Conservation (phyloP, 1,139 yeast genomes). For the Kurtzmaniella quercitrusa region DNA sequence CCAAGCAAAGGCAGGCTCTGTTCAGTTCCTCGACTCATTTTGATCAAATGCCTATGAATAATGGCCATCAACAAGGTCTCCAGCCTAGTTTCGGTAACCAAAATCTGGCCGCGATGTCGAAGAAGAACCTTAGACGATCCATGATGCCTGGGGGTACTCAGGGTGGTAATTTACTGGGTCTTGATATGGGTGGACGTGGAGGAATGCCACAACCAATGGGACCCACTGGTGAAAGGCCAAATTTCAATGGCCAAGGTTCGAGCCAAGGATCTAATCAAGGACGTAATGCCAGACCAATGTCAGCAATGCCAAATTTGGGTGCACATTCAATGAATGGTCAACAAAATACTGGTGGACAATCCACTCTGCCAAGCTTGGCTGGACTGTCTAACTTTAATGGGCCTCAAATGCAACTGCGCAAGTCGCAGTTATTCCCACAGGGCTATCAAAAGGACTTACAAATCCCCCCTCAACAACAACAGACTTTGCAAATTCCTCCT, state of each 20-base stretch:
- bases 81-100: constrained; percentile 7
- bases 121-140: constrained; percentile 34
- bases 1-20: constrained; percentile 15
- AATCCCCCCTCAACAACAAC: constrained; percentile 8
- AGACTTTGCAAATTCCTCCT: constrained; percentile 25
- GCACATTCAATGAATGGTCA: constrained; percentile 4
- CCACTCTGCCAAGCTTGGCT: constrained; percentile 1
- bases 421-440: constrained; percentile 9
- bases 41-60: constrained; percentile 5
- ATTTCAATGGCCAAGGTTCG: neutral
- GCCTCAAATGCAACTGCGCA: constrained; percentile 15
- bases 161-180: constrained; percentile 27
- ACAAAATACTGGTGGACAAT: neutral
- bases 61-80: constrained; percentile 6
- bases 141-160: constrained; percentile 28
- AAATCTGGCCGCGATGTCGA: constrained; percentile 12
- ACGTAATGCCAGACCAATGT: constrained; percentile 4
- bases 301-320: constrained; percentile 12
- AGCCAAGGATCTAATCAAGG: neutral
- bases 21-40: constrained; percentile 13
- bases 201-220: constrained; percentile 42
- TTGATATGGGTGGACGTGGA: constrained; percentile 50
- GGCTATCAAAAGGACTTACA: constrained; percentile 6
- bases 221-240: constrained; percentile 10
- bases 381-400: constrained; percentile 13